Conservation (phyloP, 768 basidiomycete genomes). For the Fomitopsis serialis region DNA sequence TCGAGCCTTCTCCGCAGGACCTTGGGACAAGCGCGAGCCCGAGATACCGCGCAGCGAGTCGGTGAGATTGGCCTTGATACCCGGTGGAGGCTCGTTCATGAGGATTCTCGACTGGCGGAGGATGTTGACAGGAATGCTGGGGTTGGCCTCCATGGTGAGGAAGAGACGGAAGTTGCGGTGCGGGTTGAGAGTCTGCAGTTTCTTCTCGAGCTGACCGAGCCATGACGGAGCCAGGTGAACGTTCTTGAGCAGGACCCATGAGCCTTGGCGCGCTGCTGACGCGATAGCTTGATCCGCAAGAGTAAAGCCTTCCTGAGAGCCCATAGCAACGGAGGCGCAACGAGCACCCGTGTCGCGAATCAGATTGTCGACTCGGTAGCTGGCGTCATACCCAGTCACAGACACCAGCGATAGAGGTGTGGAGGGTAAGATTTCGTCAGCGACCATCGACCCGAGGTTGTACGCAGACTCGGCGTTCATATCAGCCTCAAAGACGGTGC, state of each 20-base stretch:
- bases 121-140: slow-evolving; percentile 92
- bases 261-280: slow-evolving; percentile 84
- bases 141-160: slow-evolving; percentile 97
- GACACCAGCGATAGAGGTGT: slow-evolving; percentile 90
- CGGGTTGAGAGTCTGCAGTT: slow-evolving; percentile 86
- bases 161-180: slow-evolving; percentile 93
- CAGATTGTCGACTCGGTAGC: slow-evolving; percentile 88
- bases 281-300: slow-evolving; percentile 96
- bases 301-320: slow-evolving; percentile 95
- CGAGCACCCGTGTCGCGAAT: slow-evolving; percentile 71
- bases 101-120: slow-evolving; percentile 92
- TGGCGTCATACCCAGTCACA: slow-evolving; percentile 97
- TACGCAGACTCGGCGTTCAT: slow-evolving; percentile 69
- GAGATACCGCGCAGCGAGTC: slow-evolving; percentile 80
- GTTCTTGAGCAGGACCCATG: slow-evolving; percentile 97
- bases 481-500: slow-evolving; percentile 73
- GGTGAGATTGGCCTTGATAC: slow-evolving; percentile 92
- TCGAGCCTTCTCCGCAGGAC: slow-evolving; percentile 89
- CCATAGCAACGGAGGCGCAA: slow-evolving; percentile 94
- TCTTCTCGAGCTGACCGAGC: slow-evolving; percentile 95
- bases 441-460: slow-evolving; percentile 73
- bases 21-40: slow-evolving; percentile 66
- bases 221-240: slow-evolving; percentile 94
- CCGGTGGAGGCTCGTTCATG: slow-evolving; percentile 98
- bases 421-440: slow-evolving; percentile 69